These are phyloP conservation scores for Hanseniaspora opuntiae DNA, from an alignment of 805 yeast species.

Conservation along the genomic window DNA sequence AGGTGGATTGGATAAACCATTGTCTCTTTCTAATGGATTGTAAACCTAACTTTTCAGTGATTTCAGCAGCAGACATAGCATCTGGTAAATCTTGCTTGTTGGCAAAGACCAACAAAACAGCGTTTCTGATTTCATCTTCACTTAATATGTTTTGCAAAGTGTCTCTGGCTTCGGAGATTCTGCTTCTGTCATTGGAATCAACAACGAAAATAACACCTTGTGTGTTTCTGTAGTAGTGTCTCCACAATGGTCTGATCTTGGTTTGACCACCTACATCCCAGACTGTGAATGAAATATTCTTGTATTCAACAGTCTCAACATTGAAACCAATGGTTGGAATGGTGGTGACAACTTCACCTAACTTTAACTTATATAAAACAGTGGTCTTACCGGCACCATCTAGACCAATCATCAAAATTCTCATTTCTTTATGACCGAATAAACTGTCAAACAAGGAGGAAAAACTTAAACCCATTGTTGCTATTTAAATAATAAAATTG, in stretches of 20 bases:
- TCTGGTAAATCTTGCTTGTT: slow-evolving; percentile 98
- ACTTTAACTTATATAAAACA: slow-evolving; percentile 82
- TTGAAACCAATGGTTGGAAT: slow-evolving; percentile 96
- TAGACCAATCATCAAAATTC: slow-evolving; percentile 94
- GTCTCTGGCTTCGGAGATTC: slow-evolving; percentile 95
- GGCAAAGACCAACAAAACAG: slow-evolving; percentile 87
- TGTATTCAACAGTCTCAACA: slow-evolving; percentile 94
- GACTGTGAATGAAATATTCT: slow-evolving; percentile 89
- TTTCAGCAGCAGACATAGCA: slow-evolving; percentile 98
- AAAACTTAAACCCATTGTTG: slow-evolving; percentile 81
- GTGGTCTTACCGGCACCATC: slow-evolving; percentile 99
- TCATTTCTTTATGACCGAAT: slow-evolving; percentile 95
- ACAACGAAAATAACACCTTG: slow-evolving; percentile 97
- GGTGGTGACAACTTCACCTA: slow-evolving; percentile 91
- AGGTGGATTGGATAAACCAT: slow-evolving; percentile 97
- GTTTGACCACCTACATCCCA: slow-evolving; percentile 99
- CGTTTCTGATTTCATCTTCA: slow-evolving; percentile 96
- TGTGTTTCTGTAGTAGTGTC: slow-evolving; percentile 96
- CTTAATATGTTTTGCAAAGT: slow-evolving; percentile 95
- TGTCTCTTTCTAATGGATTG: slow-evolving; percentile 97
- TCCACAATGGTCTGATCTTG: slow-evolving; percentile 96
- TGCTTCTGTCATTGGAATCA: slow-evolving; percentile 95
- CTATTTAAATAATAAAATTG: background rate
- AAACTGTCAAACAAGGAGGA: slow-evolving; percentile 90
- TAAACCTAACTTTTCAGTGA: slow-evolving; percentile 90